Evolutionary conservation across 345 rosid species (phyloP).

Genomic region (Corchorus capsularis): DNA sequence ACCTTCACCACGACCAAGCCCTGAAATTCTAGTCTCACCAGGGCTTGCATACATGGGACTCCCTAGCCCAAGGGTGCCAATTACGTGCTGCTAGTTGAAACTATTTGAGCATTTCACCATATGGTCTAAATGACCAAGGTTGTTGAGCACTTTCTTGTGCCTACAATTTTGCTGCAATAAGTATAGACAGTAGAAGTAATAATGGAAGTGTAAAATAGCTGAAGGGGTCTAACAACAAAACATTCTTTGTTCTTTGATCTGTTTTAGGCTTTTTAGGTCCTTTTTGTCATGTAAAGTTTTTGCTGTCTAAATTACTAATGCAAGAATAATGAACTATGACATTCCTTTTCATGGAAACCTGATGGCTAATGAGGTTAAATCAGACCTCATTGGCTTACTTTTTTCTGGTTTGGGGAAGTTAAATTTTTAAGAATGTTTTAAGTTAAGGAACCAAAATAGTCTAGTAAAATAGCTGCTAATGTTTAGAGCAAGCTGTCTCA

Average conservation of each 20-base stretch:
- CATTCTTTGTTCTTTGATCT: slow-evolving; percentile 10
- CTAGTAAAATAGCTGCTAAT: too few relatives aligned
- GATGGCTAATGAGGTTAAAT: too few relatives aligned
- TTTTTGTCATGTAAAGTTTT: not conserved
- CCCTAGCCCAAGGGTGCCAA: slow-evolving; percentile 42
- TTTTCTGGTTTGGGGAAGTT: too few relatives aligned
- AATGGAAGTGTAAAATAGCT: slow-evolving; percentile 4
- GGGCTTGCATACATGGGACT: slow-evolving; percentile 58
- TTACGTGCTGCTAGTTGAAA: not conserved
- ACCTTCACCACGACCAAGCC: slow-evolving; percentile 54
- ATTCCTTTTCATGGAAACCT: too few relatives aligned
- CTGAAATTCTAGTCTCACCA: slow-evolving; percentile 43
- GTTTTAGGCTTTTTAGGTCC: not conserved
- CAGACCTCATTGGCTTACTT: too few relatives aligned
- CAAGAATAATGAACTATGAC: too few relatives aligned
- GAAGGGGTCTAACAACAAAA: not conserved
- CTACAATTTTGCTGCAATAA: not conserved
- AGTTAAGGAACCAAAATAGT: too few relatives aligned
- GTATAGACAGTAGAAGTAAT: not conserved
- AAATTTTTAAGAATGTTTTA: not conserved
- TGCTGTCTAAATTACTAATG: not conserved
- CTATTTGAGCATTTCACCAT: not conserved
- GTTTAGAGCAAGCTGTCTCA: not conserved
- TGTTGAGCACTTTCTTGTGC: slow-evolving; percentile 22
- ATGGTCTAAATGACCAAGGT: not conserved